phyloP scores from a whole-genome alignment of 1,284 basidiomycete genomes.

The Apiotrichum siamense region DNA sequence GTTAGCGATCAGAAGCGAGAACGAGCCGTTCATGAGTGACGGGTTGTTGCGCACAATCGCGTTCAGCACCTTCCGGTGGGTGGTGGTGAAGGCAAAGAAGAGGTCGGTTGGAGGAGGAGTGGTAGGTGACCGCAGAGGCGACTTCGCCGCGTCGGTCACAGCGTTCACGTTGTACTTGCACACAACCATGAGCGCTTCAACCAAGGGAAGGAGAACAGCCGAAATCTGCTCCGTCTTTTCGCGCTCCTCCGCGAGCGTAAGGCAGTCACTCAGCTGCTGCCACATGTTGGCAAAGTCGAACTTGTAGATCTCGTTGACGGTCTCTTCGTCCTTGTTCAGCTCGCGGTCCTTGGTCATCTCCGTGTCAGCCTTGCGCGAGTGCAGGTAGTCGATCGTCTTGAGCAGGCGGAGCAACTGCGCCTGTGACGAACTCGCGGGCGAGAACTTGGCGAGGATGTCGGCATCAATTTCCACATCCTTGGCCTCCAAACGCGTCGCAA shows the following conservation, averaged over 20 bases:
- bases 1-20: slow-evolving; percentile 92
- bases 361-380: slow-evolving; percentile 54
- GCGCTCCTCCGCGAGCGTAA: slow-evolving; percentile 72
- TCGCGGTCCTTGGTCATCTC: slow-evolving; percentile 22
- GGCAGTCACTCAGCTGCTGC: slow-evolving; percentile 75
- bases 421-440: slow-evolving; percentile 82
- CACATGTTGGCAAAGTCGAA: slow-evolving; percentile 83
- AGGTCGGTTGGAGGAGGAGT: slow-evolving; percentile 66
- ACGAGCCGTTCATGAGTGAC: slow-evolving; percentile 94
- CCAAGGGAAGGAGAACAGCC: slow-evolving; percentile 81
- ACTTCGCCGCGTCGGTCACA: slow-evolving; percentile 35
- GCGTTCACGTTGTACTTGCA: slow-evolving; percentile 66
- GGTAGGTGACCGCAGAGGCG: slow-evolving; percentile 53
- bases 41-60: slow-evolving; percentile 98
- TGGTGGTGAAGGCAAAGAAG: slow-evolving; percentile 90
- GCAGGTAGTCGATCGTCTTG: slow-evolving; percentile 95
- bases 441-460: slow-evolving; percentile 67
- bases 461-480: slow-evolving; percentile 57
- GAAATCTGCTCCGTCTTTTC: slow-evolving; percentile 78
- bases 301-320: slow-evolving; percentile 72
- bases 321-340: slow-evolving; percentile 57
- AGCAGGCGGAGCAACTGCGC: slow-evolving; percentile 85
- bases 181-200: slow-evolving; percentile 95
- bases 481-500: slow-evolving; percentile 59
- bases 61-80: slow-evolving; percentile 90